A percentile compares a stretch with the other conserved stretches of the same genome.
Evolutionary conservation across 2,329 filamentous ascomycete species (phyloP).

Genomic region (Ophiosphaerella herpotricha): DNA sequence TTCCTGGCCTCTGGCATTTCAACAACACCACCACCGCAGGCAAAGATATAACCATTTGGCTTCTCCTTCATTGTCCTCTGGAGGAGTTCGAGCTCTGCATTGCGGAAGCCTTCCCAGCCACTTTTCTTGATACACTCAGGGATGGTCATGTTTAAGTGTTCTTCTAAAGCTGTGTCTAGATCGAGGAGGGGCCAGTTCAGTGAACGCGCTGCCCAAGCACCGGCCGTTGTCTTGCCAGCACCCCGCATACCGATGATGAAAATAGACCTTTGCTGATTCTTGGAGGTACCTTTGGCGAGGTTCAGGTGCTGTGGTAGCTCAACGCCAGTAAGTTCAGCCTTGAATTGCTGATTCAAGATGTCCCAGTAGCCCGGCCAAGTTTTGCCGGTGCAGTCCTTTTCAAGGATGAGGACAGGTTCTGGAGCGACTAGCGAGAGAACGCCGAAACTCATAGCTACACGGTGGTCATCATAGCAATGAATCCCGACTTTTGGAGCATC

Average conservation of each 20-base stretch:
- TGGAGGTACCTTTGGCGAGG: conserved; percentile 27
- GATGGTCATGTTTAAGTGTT: conserved; percentile 72
- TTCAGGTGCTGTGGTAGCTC: conserved; percentile 56
- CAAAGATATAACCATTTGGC: conserved; percentile 78
- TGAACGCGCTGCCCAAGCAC: conserved; percentile 78
- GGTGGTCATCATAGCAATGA: conserved; percentile 95
- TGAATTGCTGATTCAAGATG: conserved; percentile 76
- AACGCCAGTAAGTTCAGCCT: conserved; percentile 74
- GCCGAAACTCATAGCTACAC: conserved; percentile 98
- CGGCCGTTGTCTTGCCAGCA: conserved; percentile 93
- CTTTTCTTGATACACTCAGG: conserved; percentile 78
- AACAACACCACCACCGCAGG: conserved; percentile 91
- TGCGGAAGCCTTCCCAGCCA: conserved; percentile 89
- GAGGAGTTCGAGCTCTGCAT: conserved; percentile 76
- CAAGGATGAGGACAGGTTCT: conserved; percentile 74
- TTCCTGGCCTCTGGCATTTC: conserved; percentile 81
- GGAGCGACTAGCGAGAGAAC: conserved; percentile 78
- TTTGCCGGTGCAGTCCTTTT: conserved; percentile 93
- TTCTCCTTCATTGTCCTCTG: conserved; percentile 75
- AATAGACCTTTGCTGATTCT: conserved; percentile 65
- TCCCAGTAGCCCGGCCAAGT: conserved; percentile 99
- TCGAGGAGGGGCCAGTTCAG: conserved; percentile 81
- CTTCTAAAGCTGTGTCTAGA: conserved; percentile 85
- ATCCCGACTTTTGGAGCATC: conserved; percentile 65
- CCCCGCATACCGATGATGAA: conserved; percentile 98